A percentile compares a stretch with the other conserved stretches of the same genome.
Conservation (phyloP, 768 basidiomycete genomes). For the Rhodotorula babjevae region DNA sequence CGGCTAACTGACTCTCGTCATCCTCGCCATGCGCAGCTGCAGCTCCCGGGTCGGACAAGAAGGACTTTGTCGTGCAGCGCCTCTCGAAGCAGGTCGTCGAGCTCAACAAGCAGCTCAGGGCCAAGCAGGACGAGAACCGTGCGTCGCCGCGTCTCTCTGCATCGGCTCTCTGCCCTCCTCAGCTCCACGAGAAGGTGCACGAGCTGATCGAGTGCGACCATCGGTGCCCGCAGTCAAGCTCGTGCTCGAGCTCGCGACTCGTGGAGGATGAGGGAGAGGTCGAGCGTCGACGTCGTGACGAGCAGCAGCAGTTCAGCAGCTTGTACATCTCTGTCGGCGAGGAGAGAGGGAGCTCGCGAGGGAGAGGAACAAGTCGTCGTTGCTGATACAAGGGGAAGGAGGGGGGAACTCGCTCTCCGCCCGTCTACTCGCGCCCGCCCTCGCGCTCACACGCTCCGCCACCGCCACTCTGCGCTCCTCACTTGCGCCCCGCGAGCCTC, state of each 20-base stretch:
- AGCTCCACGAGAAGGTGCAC: too few relatives aligned
- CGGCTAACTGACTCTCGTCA: background rate
- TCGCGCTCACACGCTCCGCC: too few relatives aligned
- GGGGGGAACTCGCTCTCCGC: too few relatives aligned
- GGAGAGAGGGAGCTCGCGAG: background rate
- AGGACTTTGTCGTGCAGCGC: constrained; percentile 5
- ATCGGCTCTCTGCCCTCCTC: background rate
- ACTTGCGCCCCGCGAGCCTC: constrained; percentile 10
- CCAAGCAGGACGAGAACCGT: constrained; percentile 5
- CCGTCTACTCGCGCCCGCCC: too few relatives aligned
- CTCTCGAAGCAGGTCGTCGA: background rate
- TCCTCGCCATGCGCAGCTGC: background rate
- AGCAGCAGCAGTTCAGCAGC: too few relatives aligned
- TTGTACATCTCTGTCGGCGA: too few relatives aligned
- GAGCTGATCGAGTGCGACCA: too few relatives aligned
- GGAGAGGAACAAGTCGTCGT: too few relatives aligned
- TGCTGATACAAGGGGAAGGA: background rate
- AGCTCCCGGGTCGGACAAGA: background rate
- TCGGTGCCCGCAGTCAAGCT: constrained; percentile 2
- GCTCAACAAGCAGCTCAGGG: constrained; percentile 1
- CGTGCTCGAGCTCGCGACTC: background rate
- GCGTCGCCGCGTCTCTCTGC: background rate
- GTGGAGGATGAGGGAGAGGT: background rate
- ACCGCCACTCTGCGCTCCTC: background rate
- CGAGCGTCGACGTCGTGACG: too few relatives aligned